Base-by-base conservation (phyloP, 108 stramenopile species). In the Fragilaria radians region DNA sequence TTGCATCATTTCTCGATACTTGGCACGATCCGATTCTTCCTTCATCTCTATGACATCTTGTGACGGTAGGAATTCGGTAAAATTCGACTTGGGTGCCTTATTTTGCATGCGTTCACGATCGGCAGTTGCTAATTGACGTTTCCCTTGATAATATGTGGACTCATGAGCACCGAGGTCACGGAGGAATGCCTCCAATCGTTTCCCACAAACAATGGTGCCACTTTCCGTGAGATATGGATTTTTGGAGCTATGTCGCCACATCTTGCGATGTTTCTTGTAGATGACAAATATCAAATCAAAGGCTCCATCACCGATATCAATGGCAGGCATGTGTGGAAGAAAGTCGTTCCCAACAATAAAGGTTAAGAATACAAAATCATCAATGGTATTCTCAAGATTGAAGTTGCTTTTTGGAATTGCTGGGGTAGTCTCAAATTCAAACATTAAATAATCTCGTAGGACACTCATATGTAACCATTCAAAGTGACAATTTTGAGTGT, bases 311-410 rank as follows among this genome's bases (percentile, higher is more conserved):
- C 85, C 91, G 68, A 98, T 98, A 66, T 96, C 96, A 21, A 98
- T 61, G 28, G 95, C 93, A 25, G 97, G 97, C 86, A 97, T 84
- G 76, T 96, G 95, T 19, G 98, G 98, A 42, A 98, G 68, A 76
- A 99, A 99, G 57, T 99, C 98, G 72, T 99, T 99, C 33, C 98
- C 98, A 11, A 97, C 94, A 50, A 99, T 81, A 51, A 97, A 91
- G 46, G 96, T 97, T 86, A 99, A 86, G 67, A 99, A 93, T 4
- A 99, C 97, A 66, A 97, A 99, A 54, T 99, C 98, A 74, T 99
- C 98, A 61, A 99, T 89, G 17, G 95, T 91, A 1, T 82, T 74
- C 54, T 97, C 96, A 32, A 97, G 62, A 45, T 90, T 76, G 48
- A 73, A 97, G 18, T 75, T 67, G 18, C 73, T 78, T 9, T 49